Evolutionary conservation across 108 stramenopile species (phyloP), one percentile per base, ranked within the genome.

Genomic region (Schizochytrium sp.): DNA sequence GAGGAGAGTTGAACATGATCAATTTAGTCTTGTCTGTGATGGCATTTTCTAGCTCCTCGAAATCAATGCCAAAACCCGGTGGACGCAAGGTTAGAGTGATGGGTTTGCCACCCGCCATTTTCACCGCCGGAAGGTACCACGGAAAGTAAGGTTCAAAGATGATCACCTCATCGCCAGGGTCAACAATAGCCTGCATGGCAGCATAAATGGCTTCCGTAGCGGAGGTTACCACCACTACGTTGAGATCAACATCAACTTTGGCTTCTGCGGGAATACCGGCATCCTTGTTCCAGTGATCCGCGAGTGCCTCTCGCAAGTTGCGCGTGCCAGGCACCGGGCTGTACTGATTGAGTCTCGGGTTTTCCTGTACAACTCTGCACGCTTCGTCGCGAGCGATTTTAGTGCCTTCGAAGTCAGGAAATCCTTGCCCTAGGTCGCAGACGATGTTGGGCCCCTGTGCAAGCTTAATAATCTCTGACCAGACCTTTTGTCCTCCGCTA

Each of bases 131-230:
- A 12, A 94, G 92, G 90, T 98, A 98, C 40, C 96, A 64, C 87
- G 98, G 98, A 89, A 99, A 99, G 92, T 96, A 97, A 13, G 99
- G 99, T 91, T 99, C 98, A 72, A 98, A 95, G n/a, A 98, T 89
- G 57, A 98, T 89, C 3, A 98, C 99, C 90, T 99, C 99, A 89
- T 98, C 98, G 4, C 95, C 97, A 0, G 93, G 91, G 64, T 92
- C 93, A 46, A 99, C 87, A 4, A 97, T 96, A 50, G 97, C 94
- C 88, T 96, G 97, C 50, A 97, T 89, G 88, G 94, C 91, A 47
- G 97, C 88, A 88, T 96, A 97, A 59, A 98, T 88, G 0, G 97
- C 97, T 89, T 98, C 97, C 72, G 95, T 95, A 3, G 98, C 98
- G 3, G 98, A 98, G 28, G 98, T 96, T 4, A 97, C 97, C 10